Evolutionary conservation across 768 basidiomycete genomes (phyloP).

Genomic region (Holtermanniella nyarrowii): DNA sequence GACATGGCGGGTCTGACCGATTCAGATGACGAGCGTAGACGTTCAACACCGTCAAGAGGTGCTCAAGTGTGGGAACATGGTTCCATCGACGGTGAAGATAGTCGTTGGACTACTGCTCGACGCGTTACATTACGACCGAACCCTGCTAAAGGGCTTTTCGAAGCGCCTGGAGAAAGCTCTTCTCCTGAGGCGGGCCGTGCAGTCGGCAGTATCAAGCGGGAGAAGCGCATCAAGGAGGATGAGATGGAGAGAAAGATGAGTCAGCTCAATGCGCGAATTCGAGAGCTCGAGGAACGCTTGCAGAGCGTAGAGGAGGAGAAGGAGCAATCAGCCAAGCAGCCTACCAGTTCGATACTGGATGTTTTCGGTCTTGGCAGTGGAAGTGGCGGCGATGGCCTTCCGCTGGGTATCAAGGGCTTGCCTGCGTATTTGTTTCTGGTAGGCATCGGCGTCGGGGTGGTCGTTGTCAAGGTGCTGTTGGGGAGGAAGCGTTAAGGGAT

Average conservation of each 20-base stretch:
- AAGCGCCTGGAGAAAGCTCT: background rate
- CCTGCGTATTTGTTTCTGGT: slow-evolving; percentile 32
- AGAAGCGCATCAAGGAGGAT: background rate
- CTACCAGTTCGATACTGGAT: slow-evolving; percentile 9
- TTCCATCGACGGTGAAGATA: background rate
- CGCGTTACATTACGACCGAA: background rate
- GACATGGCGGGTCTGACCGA: background rate
- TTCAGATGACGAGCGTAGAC: background rate
- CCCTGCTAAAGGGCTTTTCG: background rate
- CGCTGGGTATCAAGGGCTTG: slow-evolving; percentile 21
- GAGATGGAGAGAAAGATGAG: slow-evolving; percentile 16
- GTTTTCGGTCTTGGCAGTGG: slow-evolving; percentile 5
- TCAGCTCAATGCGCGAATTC: slow-evolving; percentile 11
- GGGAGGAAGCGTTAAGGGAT: slow-evolving; percentile 6
- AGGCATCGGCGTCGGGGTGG: slow-evolving; percentile 33
- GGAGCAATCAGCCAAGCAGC: slow-evolving; percentile 1
- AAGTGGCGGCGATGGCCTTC: slow-evolving; percentile 15
- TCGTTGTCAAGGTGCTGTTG: slow-evolving; percentile 25
- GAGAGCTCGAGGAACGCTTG: slow-evolving; percentile 15
- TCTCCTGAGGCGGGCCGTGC: background rate
- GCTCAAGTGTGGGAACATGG: background rate
- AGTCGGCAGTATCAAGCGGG: background rate
- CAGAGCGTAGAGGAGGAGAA: slow-evolving; percentile 7
- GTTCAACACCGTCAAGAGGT: background rate
- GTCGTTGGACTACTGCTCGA: background rate